These are phyloP conservation scores for Chaetomium sp. DNA, from an alignment of 2,329 filamentous ascomycete genomes.

Conservation along the genomic window DNA sequence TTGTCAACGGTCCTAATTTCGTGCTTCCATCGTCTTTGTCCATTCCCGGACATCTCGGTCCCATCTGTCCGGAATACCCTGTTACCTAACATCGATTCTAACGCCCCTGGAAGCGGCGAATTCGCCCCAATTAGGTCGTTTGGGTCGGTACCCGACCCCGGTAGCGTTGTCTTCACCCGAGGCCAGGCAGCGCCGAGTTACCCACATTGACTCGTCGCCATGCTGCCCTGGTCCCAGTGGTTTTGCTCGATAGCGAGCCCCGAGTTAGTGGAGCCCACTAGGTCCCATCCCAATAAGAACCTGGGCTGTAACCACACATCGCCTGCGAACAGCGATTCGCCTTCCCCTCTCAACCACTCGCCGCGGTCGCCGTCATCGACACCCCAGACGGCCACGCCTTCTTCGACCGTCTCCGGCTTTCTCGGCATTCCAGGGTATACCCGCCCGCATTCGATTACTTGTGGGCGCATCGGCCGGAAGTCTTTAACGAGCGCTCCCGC, in stretches of 20 bases:
- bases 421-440: constrained; percentile 19
- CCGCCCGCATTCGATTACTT: constrained; percentile 33
- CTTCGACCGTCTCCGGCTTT: constrained; percentile 28
- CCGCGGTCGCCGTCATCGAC: constrained; percentile 34
- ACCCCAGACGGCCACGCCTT: constrained; percentile 41
- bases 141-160: too few relatives aligned
- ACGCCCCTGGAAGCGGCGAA: too few relatives aligned
- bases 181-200: constrained; percentile 19
- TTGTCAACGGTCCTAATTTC: too few relatives aligned
- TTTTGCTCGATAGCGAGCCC: constrained; percentile 23
- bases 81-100: too few relatives aligned
- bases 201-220: constrained; percentile 22
- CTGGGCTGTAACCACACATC: constrained; percentile 30
- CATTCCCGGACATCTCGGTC: too few relatives aligned
- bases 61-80: too few relatives aligned
- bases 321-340: constrained; percentile 25
- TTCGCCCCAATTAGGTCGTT: not conserved
- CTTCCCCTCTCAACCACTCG: constrained; percentile 29
- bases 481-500: constrained; percentile 17
- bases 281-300: constrained; percentile 28
- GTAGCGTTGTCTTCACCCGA: constrained; percentile 10
- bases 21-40: too few relatives aligned
- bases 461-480: constrained; percentile 20
- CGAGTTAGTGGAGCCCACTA: constrained; percentile 23
- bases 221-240: constrained; percentile 23